Evolutionary conservation across 768 basidiomycete species (phyloP).

Genomic region (Multifurca ochricompacta): DNA sequence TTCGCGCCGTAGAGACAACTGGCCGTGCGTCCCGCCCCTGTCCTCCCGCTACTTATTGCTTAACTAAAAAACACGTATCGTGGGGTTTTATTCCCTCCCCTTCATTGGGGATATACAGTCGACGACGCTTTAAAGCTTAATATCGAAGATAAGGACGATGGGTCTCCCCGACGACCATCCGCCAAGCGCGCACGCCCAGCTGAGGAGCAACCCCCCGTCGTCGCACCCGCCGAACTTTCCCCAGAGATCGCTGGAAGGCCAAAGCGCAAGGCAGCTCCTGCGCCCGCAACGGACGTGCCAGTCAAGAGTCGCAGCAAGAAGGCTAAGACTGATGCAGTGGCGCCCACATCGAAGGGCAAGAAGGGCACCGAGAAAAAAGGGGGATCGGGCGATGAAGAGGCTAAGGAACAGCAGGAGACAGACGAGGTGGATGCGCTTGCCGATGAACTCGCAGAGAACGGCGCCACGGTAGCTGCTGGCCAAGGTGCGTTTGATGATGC

Average conservation of each 20-base stretch:
- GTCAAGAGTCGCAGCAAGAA: conserved; percentile 16
- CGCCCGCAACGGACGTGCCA: conserved; percentile 11
- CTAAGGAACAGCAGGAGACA: conserved; percentile 11
- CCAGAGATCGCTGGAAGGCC: conserved; percentile 2
- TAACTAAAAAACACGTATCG: not conserved
- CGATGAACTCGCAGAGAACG: conserved; percentile 15
- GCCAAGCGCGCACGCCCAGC: conserved; percentile 15
- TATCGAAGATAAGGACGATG: conserved; percentile 18
- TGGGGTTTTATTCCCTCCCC: not conserved
- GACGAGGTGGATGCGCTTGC: conserved; percentile 20
- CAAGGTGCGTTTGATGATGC: not conserved
- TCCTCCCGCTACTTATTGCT: not conserved
- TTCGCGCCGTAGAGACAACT: conserved; percentile 21
- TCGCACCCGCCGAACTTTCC: not conserved
- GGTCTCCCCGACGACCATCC: conserved; percentile 12
- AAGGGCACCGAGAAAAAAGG: conserved; percentile 15
- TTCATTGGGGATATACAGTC: conserved; percentile 2
- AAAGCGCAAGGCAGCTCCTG: conserved; percentile 16
- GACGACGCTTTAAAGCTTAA: conserved; percentile 17
- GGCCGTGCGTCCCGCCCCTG: conserved; percentile 20
- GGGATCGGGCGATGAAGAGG: conserved; percentile 3
- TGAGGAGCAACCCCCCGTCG: conserved; percentile 7
- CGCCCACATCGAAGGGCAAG: conserved; percentile 12
- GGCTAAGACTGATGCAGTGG: conserved; percentile 6
- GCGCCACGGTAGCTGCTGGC: not conserved